Base-by-base conservation (phyloP, 2,329 filamentous ascomycete genomes). In the Penicillium capsulatum region DNA sequence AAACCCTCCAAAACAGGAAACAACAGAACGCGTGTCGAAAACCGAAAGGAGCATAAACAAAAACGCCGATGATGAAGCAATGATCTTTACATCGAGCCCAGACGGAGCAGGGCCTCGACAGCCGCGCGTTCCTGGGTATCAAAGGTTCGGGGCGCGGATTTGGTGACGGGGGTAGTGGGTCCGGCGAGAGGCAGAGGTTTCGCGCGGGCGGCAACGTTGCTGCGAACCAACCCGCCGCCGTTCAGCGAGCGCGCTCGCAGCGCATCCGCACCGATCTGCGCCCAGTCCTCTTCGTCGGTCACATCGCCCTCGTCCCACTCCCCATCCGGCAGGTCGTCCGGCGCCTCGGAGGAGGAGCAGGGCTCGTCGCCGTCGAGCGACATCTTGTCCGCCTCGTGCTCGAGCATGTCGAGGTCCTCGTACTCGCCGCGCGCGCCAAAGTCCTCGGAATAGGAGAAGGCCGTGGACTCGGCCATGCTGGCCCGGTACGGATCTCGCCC, bases 201-300 rank as follows among this genome's bases (percentile, higher is more conserved):
- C 16, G 51, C 42, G 13, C 47, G 45, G 17, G 47, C 50, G 11
- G 52, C 47, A 34, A 48, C 38, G 24, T 65, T 58, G 57, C 48
- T 43, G n/a, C 59, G 59, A 44, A 67, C 50, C 42, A 68, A 61
- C 38, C 65, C 66, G 36, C 68, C 63, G 40, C 60, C 72, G 65
- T 63, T 72, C 54, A 69, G 70, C 59, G 65, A 80, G 69, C 68
- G 77, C 65, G 74, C 82, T 68, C 90, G 82, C 53, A 96, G 76
- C 50, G 87, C 86, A 38, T 85, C 88, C 19, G 90, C 87, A 38
- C 89, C 91, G 47, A 95, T 84, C 36, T 85, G 81, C 32, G 86
- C 87, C 90, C 91, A 96, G 67, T 97, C 90, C 66, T 97, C 91
- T 61, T 96, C 88, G 61, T 97, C 92, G 16, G 92, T 97, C 44